Conservation (phyloP, 169 alveolate species). For the Plasmodium chabaudi region DNA sequence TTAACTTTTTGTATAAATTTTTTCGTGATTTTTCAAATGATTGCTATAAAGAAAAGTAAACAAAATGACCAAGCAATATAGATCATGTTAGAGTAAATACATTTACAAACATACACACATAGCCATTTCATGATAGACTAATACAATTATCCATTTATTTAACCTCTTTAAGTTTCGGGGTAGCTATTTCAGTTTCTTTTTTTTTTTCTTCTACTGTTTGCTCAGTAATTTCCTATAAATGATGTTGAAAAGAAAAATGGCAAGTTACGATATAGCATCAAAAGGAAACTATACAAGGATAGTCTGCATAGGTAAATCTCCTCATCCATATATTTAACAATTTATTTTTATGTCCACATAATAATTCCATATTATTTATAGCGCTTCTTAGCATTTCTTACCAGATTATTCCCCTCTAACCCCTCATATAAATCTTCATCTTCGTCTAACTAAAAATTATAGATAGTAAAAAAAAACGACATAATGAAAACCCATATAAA, state of each 20-base stretch:
- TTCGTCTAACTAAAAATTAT: slow-evolving; percentile 58
- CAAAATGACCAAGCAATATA: neutral
- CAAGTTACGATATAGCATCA: neutral
- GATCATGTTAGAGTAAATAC: neutral
- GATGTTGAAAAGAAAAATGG: neutral
- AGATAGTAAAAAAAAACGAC: slow-evolving; percentile 4
- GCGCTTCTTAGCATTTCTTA: neutral
- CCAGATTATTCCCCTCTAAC: slow-evolving; percentile 71
- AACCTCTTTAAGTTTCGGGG: slow-evolving; percentile 58
- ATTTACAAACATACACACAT: neutral
- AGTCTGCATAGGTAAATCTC: neutral
- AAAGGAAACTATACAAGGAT: neutral
- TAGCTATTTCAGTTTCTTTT: slow-evolving; percentile 47
- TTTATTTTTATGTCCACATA: neutral
- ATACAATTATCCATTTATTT: neutral
- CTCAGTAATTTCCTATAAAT: slow-evolving; percentile 38
- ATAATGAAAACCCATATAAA: neutral
- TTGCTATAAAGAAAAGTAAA: slow-evolving; percentile 28
- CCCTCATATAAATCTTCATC: slow-evolving; percentile 77
- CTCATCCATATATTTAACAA: neutral
- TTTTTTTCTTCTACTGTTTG: slow-evolving; percentile 65
- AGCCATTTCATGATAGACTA: neutral
- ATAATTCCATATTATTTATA: too few species aligned
- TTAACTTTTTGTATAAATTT: slow-evolving; percentile 57
- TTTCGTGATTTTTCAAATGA: slow-evolving; percentile 58